phyloP scores from a whole-genome alignment of 108 stramenopile genomes.

The Discostella stelligeroides region DNA sequence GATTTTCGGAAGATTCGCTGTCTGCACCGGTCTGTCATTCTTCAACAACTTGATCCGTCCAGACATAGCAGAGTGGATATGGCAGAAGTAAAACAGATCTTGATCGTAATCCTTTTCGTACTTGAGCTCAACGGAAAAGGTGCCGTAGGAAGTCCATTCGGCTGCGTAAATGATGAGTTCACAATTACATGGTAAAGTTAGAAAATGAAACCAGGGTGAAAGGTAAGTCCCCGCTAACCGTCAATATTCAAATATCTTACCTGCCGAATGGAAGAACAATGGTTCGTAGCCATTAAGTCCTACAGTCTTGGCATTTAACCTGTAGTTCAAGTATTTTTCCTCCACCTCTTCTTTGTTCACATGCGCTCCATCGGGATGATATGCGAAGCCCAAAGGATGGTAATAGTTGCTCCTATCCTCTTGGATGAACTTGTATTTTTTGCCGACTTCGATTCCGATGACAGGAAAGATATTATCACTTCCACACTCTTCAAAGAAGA shows the following conservation, averaged over 20 bases:
- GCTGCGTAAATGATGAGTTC: too few relatives aligned
- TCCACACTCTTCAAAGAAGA: slow-evolving; percentile 76
- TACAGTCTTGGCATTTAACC: slow-evolving; percentile 46
- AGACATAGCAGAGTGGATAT: slow-evolving; percentile 72
- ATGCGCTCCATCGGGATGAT: slow-evolving; percentile 30
- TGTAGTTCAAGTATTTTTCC: not conserved
- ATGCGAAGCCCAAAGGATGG: slow-evolving; percentile 88
- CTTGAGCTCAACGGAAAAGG: slow-evolving; percentile 55
- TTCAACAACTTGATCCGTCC: slow-evolving; percentile 76
- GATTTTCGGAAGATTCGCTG: slow-evolving; percentile 42
- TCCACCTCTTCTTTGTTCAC: slow-evolving; percentile 19
- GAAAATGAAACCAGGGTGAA: too few relatives aligned
- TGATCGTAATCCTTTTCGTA: slow-evolving; percentile 46
- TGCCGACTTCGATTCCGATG: slow-evolving; percentile 70
- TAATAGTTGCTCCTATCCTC: slow-evolving; percentile 65
- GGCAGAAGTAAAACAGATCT: slow-evolving; percentile 94
- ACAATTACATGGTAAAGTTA: too few relatives aligned
- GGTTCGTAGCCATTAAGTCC: slow-evolving; percentile 88
- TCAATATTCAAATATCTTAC: slow-evolving; percentile 17
- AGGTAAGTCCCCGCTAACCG: too few relatives aligned
- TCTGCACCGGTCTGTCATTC: slow-evolving; percentile 40
- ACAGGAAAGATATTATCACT: slow-evolving; percentile 68
- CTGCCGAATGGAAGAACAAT: slow-evolving; percentile 71
- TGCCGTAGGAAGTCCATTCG: slow-evolving; percentile 63
- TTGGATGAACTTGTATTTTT: slow-evolving; percentile 83